Base-by-base conservation (phyloP, 345 rosid genomes). In the Brassica carinata region DNA sequence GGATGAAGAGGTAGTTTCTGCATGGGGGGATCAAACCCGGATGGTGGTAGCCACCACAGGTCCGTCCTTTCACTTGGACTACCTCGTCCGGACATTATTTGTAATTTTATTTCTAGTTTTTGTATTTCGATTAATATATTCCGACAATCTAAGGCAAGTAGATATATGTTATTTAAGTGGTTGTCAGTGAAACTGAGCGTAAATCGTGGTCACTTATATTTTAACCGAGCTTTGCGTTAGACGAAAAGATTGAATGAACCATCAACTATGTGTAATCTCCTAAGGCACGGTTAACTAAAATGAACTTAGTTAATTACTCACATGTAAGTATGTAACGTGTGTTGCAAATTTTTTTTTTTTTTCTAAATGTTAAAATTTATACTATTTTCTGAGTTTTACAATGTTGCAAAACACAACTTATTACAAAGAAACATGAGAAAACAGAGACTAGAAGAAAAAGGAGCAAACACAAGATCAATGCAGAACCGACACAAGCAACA, bases 101-200 rank as follows among this genome's bases (percentile, higher is more conserved):
- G 27, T 48, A 79, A 73, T 73, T 67, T 66, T 48, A 65, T 40
- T 66, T 40, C 7, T 36, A 65, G 40, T 73, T 66, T 9, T 53
- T 53, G 58, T 67, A 38, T 65, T 15, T 65, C 26, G 7, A 34
- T 65, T 7, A 53, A 53, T 53, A 53, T 53, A 53, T 53, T 34
- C 18, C 27, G 69, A 33, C 19, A 66, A 11, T 62, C 17, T 2
- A 11, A 27, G 48, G 48, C 62, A 65, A 66, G 30, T 66, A 79
- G 48, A 40, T 65, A n/a, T 66, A 30, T 65, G 14, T 29, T 6
- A 5, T 78, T 9, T 43, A 55, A 53, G 59, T 72, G 74, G 59
- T 48, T 72, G 82, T 79, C 82, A 74, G 82, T n/a, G 82, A 30
- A 59, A 40, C 7, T 55, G 33, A 66, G 55, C 18, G 82, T 78